These are phyloP conservation scores for Exophiala spinifera DNA, from an alignment of 2,329 filamentous ascomycete species.

Conservation along the genomic window DNA sequence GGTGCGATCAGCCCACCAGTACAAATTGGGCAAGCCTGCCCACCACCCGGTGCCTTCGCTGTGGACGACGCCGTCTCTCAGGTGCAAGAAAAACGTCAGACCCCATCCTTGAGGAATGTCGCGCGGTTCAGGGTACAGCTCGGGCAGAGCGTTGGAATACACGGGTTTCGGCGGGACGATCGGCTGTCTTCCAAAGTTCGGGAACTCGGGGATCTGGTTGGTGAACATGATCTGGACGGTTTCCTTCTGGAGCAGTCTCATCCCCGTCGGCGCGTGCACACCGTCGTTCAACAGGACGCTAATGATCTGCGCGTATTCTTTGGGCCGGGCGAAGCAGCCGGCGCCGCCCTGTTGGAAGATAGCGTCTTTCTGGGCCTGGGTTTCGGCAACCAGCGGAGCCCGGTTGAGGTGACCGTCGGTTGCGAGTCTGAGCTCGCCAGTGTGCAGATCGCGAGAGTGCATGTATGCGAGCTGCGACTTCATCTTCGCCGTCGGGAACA, in stretches of 20 bases:
- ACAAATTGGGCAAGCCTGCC: constrained; percentile 60
- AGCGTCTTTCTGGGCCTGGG: constrained; percentile 41
- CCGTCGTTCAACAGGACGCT: constrained; percentile 63
- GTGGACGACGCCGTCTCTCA: background rate
- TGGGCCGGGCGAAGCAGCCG: constrained; percentile 58
- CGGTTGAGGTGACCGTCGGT: constrained; percentile 51
- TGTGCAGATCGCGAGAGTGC: constrained; percentile 49
- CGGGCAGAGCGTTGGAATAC: constrained; percentile 48
- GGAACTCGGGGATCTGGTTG: constrained; percentile 59
- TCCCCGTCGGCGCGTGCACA: constrained; percentile 55
- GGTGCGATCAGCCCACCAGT: constrained; percentile 59
- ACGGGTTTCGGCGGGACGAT: constrained; percentile 49
- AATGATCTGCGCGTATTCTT: constrained; percentile 61
- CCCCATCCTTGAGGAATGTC: constrained; percentile 58
- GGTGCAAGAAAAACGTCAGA: constrained; percentile 31
- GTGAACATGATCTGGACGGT: constrained; percentile 63
- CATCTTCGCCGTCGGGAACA: constrained; percentile 57
- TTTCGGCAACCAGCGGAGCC: constrained; percentile 43
- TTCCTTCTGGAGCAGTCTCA: constrained; percentile 52
- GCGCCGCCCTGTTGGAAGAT: constrained; percentile 60
- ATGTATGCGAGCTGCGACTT: constrained; percentile 55
- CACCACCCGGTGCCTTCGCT: constrained; percentile 48
- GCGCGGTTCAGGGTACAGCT: constrained; percentile 53
- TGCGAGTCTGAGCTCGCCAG: constrained; percentile 38
- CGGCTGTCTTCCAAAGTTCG: constrained; percentile 49